Base-by-base conservation (phyloP, 2,329 filamentous ascomycete genomes). In the Lachnellula suecica region DNA sequence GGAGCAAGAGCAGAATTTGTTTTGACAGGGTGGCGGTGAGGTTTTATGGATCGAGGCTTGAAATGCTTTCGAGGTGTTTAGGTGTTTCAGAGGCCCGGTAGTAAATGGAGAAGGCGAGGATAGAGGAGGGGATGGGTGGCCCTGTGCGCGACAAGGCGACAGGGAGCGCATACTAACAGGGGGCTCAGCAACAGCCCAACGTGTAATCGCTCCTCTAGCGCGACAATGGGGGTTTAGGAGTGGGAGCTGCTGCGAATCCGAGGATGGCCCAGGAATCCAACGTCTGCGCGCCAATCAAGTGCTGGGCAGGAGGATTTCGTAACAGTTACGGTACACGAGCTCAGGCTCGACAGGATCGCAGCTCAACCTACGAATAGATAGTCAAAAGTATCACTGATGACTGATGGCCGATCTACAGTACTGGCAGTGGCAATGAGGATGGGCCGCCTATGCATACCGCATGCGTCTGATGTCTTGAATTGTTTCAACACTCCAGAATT, bases 81-180 rank as follows among this genome's bases (percentile, higher is more conserved):
- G 59, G 42, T 54, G 59, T 62, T 62, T 62, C 59, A 62, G 50
- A 51, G 44, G 41, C 54, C n/a, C 49, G 46, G 56, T 59, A 59
- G 47, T 56, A 45, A 53, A 53, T 51, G 48, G 42, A 44, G 47
- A 52, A 49, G 49, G 48, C 47, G 48, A 59, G 19, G 56, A 51
- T n/a, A 40, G 40, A 53, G 48, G 51, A 44, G 51, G 22, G 49
- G 38, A 29, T 29, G 35, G 37, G n/a, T n/a, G n/a, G n/a, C n/a
- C 31, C 31, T 35, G 31, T 35, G 31, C 31, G 31, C 31, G 17
- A 35, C 17, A 35, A n/a, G n/a, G 15, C 15, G 17, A n/a, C 31
- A 25, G 40, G 49, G 44, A 34, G 37, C 49, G 19, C 19, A 40
- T 40, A 40, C 37, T 19, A 5, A 49, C 47, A 27, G 27, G 34